Percentiles rank a stretch among this genome's conserved stretches.
These are phyloP conservation scores for Boletellus emodensis DNA, from an alignment of 768 basidiomycete species.

Conservation along the genomic window DNA sequence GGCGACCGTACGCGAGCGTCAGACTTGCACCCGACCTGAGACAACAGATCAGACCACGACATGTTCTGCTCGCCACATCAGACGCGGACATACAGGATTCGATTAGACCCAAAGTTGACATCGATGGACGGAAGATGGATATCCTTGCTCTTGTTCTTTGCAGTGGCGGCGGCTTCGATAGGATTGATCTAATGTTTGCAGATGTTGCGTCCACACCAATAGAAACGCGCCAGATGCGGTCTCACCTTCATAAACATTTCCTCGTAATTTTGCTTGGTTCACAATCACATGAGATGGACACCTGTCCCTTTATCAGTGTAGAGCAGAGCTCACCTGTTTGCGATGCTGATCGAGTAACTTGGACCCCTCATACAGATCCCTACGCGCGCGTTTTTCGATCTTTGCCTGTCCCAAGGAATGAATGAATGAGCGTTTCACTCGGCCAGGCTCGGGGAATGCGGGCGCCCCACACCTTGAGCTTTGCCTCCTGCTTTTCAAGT, in stretches of 20 bases:
- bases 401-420: slow-evolving; percentile 58
- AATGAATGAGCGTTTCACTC: background rate
- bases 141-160: slow-evolving; percentile 97
- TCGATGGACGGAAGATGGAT: slow-evolving; percentile 94
- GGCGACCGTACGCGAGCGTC: slow-evolving; percentile 83
- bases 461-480: slow-evolving; percentile 61
- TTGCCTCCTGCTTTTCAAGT: slow-evolving; percentile 95
- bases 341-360: slow-evolving; percentile 90
- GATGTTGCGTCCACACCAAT: background rate
- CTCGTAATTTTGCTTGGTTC: slow-evolving; percentile 86
- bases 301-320: background rate
- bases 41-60: slow-evolving; percentile 1
- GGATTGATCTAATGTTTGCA: slow-evolving; percentile 71
- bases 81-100: slow-evolving; percentile 63
- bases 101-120: slow-evolving; percentile 92
- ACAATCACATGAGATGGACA: background rate
- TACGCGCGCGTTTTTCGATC: slow-evolving; percentile 90
- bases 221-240: background rate
- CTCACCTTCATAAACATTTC: slow-evolving; percentile 96
- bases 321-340: slow-evolving; percentile 60
- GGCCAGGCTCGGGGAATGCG: background rate
- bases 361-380: slow-evolving; percentile 93
- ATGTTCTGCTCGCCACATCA: background rate
- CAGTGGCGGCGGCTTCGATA: slow-evolving; percentile 66
- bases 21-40: slow-evolving; percentile 77